phyloP scores from a whole-genome alignment of 2,329 filamentous ascomycete species.

The Daldinia sp. region DNA sequence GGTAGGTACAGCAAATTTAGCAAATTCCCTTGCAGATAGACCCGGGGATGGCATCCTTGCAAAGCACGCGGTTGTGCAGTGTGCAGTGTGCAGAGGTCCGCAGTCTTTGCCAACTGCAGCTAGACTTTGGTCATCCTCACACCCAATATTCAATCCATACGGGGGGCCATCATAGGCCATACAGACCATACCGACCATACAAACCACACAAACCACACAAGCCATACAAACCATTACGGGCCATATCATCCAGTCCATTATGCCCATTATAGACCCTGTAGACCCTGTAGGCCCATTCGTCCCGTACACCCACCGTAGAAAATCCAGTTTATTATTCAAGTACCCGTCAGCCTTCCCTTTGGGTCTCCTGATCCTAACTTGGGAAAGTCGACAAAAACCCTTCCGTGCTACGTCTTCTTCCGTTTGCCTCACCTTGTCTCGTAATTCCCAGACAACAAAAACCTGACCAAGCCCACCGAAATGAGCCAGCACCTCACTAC shows the following conservation, averaged over 20 bases:
- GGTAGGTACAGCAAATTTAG: constrained; percentile 35
- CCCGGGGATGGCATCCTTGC: constrained; percentile 38
- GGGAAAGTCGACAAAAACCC: constrained; percentile 28
- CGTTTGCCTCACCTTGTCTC: constrained; percentile 44
- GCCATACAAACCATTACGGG: no score
- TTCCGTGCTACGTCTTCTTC: constrained; percentile 9
- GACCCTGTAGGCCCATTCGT: background rate
- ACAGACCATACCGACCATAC: no score
- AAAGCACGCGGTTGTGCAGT: constrained; percentile 33
- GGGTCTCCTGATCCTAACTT: constrained; percentile 33
- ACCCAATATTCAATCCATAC: no score
- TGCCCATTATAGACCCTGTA: no score
- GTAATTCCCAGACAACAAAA: constrained; percentile 34
- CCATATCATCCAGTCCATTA: no score
- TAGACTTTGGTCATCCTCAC: constrained; percentile 21
- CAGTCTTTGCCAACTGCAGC: constrained; percentile 26
- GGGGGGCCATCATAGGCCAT: no score
- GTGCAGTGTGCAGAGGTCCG: constrained; percentile 34
- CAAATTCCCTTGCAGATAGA: constrained; percentile 35
- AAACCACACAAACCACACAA: no score
- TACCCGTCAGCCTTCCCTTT: constrained; percentile 44
- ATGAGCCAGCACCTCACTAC: constrained; percentile 40
- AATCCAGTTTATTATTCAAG: constrained; percentile 28
- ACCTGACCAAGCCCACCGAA: constrained; percentile 32
- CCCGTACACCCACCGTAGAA: constrained; percentile 24